phyloP scores from a whole-genome alignment of 2,329 filamentous ascomycete genomes.

The Calonectria pseudoreteaudii region DNA sequence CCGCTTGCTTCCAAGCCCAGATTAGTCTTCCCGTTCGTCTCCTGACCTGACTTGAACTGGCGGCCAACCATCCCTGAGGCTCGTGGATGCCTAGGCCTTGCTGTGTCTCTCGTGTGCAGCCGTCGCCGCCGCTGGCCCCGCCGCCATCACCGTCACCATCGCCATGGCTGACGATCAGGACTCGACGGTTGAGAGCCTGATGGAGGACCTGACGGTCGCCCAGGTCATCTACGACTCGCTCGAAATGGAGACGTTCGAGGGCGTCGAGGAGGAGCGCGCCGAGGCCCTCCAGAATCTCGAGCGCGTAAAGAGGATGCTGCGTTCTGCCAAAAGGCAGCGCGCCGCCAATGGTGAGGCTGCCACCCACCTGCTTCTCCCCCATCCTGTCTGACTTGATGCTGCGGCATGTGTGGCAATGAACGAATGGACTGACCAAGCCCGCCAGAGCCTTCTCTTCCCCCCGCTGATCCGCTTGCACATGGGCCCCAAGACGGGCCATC shows the following conservation, averaged over 20 bases:
- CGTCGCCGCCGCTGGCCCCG: slow-evolving; percentile 22
- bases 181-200: slow-evolving; percentile 43
- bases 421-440: slow-evolving; percentile 12
- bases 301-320: slow-evolving; percentile 48
- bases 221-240: slow-evolving; percentile 58
- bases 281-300: slow-evolving; percentile 44
- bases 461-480: background rate
- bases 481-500: slow-evolving; percentile 12
- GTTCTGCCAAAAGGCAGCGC: slow-evolving; percentile 19
- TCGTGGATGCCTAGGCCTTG: slow-evolving; percentile 27
- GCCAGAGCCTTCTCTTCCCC: slow-evolving; percentile 21
- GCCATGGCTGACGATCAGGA: slow-evolving; percentile 26
- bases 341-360: slow-evolving; percentile 24
- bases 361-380: background rate
- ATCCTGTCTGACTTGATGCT: background rate
- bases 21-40: slow-evolving; percentile 7
- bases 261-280: slow-evolving; percentile 45
- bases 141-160: slow-evolving; percentile 32
- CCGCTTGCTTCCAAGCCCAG: slow-evolving; percentile 9
- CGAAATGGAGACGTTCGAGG: slow-evolving; percentile 38
- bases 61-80: slow-evolving; percentile 28
- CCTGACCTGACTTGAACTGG: background rate
- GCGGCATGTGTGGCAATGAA: background rate
- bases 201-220: slow-evolving; percentile 57
- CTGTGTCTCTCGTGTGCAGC: slow-evolving; percentile 26